These are phyloP conservation scores for Quercus tomentella DNA, from an alignment of 331 rosid species.

Conservation along the genomic window DNA sequence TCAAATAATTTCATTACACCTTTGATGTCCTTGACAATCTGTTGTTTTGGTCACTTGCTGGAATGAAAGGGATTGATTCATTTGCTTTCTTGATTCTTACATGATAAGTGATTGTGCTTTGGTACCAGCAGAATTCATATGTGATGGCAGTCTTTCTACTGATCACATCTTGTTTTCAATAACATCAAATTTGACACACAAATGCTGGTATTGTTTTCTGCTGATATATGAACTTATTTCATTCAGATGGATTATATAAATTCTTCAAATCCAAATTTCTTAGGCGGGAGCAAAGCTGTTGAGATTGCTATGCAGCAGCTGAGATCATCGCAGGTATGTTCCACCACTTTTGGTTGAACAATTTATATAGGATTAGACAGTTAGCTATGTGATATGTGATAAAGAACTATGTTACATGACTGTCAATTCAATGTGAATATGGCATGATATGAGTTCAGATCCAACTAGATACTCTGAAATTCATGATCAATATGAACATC, in stretches of 20 bases:
- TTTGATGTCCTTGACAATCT: background rate
- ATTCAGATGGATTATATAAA: constrained; percentile 44
- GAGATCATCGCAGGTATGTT: constrained; percentile 24
- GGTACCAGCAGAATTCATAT: background rate
- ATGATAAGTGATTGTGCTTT: background rate
- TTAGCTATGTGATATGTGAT: background rate
- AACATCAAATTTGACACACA: background rate
- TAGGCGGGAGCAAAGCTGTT: constrained; percentile 47
- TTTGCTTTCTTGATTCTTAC: background rate
- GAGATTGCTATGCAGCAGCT: constrained; percentile 39
- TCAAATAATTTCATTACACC: background rate
- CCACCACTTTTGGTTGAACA: background rate
- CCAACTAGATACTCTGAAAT: background rate
- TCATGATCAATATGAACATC: background rate
- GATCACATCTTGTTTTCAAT: background rate
- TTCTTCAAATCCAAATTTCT: constrained; percentile 38
- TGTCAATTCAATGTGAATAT: background rate
- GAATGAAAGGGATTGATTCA: background rate
- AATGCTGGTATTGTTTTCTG: constrained; percentile 4
- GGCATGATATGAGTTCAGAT: background rate
- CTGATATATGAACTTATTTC: constrained; percentile 5
- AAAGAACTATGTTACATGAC: background rate
- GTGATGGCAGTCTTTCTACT: background rate
- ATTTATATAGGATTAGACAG: background rate
- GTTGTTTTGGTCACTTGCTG: background rate